A percentile compares a stretch with the other conserved stretches of the same genome.
These are phyloP conservation scores for Friedmanniomyces endolithicus DNA, from an alignment of 495 filamentous ascomycete species.

Conservation along the genomic window DNA sequence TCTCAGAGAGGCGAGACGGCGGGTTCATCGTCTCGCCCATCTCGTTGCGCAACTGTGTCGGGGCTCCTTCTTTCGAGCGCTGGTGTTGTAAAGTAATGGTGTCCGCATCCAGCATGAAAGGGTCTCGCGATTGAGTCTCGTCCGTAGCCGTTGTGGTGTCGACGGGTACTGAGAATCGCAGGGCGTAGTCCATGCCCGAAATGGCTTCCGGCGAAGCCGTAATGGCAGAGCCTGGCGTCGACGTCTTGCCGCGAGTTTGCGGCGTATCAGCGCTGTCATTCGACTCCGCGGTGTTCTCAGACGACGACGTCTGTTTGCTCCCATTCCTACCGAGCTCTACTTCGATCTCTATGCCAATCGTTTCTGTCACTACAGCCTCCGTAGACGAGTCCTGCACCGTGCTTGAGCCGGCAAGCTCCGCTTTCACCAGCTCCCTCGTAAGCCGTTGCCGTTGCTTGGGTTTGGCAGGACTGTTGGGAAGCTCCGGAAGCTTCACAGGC, in stretches of 20 bases:
- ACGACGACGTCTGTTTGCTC: constrained; percentile 1
- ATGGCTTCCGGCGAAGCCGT: constrained; percentile 3
- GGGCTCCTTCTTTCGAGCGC: constrained; percentile 9
- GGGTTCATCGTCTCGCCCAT: neutral
- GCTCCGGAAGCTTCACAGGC: constrained; percentile 20
- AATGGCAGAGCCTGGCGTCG: neutral
- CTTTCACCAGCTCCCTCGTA: constrained; percentile 26
- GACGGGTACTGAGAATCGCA: constrained; percentile 14
- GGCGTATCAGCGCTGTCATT: neutral
- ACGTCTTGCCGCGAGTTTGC: neutral
- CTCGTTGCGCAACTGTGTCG: neutral
- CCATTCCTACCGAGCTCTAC: constrained; percentile 10
- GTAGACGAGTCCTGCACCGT: neutral
- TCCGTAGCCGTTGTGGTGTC: constrained; percentile 10
- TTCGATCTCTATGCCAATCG: neutral
- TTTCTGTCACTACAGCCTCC: neutral
- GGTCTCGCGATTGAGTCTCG: constrained; percentile 17
- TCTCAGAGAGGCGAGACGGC: neutral
- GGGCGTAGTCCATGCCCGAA: constrained; percentile 10
- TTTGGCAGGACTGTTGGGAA: constrained; percentile 18
- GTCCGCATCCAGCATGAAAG: constrained; percentile 20
- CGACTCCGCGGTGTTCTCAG: neutral
- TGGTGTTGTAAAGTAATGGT: constrained; percentile 20
- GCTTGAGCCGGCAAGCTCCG: constrained; percentile 18
- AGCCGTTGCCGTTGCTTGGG: constrained; percentile 20